Conservation (phyloP, 345 rosid genomes). For the Reutealis trisperma region DNA sequence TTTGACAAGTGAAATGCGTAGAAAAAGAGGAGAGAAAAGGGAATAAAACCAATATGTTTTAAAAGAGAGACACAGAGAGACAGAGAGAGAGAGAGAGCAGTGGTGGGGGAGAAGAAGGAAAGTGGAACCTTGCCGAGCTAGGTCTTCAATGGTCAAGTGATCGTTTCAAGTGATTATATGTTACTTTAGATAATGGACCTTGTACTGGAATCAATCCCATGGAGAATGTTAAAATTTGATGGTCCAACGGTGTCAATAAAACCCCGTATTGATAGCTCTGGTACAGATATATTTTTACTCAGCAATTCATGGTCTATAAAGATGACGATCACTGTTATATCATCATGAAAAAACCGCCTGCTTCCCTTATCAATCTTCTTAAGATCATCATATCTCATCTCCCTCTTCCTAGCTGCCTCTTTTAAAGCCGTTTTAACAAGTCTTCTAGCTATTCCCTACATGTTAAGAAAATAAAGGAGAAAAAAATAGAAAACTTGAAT, state of each 20-base stretch:
- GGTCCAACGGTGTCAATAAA: constrained; percentile 64
- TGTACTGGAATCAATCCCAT: constrained; percentile 24
- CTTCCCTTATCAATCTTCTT: constrained; percentile 62
- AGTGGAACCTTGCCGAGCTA: constrained; percentile 12
- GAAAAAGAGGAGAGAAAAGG: constrained; percentile 3
- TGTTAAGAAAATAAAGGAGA: not conserved
- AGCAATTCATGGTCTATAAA: constrained; percentile 65
- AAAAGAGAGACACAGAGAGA: not conserved
- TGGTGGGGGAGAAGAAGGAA: not conserved
- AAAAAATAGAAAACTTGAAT: not conserved
- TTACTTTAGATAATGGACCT: constrained; percentile 26
- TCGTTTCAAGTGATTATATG: constrained; percentile 12
- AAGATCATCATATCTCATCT: constrained; percentile 66
- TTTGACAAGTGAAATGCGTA: not conserved
- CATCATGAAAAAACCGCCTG: constrained; percentile 77
- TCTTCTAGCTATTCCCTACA: constrained; percentile 78
- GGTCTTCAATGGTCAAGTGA: constrained; percentile 4
- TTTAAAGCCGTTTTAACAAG: constrained; percentile 70
- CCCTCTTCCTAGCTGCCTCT: constrained; percentile 71
- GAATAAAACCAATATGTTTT: constrained; percentile 8
- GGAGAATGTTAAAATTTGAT: constrained; percentile 59
- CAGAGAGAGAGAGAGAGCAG: too few relatives aligned
- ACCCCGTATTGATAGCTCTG: constrained; percentile 69
- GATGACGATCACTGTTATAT: constrained; percentile 83
- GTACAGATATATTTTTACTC: constrained; percentile 42